phyloP scores from a whole-genome alignment of 176 grass and related monocot species.

The Alloteropsis semialata region DNA sequence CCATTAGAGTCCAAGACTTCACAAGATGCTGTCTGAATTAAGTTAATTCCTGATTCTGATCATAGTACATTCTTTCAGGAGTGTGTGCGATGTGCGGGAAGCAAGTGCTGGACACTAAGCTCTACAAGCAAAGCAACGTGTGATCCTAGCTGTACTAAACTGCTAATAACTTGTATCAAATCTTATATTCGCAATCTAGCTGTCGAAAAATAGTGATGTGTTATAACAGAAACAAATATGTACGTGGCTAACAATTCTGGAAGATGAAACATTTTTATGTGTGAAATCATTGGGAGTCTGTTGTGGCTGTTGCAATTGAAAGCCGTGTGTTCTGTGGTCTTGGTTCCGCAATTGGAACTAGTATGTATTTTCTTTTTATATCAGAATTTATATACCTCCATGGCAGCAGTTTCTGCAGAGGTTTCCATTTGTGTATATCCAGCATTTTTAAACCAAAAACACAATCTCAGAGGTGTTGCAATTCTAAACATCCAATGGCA shows the following conservation, averaged over 20 bases:
- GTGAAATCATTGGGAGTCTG: not conserved
- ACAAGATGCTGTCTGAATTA: not conserved
- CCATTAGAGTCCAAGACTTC: not conserved
- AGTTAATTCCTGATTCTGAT: not conserved
- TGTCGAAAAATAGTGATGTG: not conserved
- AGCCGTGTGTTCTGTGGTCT: not conserved
- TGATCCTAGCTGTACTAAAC: constrained; percentile 22
- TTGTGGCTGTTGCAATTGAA: not conserved
- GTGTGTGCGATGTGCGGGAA: constrained; percentile 98
- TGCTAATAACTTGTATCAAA: not conserved
- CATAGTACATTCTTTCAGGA: constrained; percentile 36
- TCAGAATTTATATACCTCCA: not conserved
- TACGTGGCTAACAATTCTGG: constrained; percentile 31
- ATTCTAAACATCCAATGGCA: not conserved
- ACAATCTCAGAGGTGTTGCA: not conserved
- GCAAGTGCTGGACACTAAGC: constrained; percentile 92
- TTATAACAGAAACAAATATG: not conserved
- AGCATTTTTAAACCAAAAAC: not conserved
- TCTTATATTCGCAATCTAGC: not conserved
- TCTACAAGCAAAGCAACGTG: constrained; percentile 98
- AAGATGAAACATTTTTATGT: not conserved
- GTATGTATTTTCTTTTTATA: not conserved
- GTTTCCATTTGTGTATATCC: not conserved
- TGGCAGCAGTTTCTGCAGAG: not conserved
- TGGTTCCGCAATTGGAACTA: not conserved